These are phyloP conservation scores for Picea abies DNA, from an alignment of 83 land plant genomes.

Conservation along the genomic window DNA sequence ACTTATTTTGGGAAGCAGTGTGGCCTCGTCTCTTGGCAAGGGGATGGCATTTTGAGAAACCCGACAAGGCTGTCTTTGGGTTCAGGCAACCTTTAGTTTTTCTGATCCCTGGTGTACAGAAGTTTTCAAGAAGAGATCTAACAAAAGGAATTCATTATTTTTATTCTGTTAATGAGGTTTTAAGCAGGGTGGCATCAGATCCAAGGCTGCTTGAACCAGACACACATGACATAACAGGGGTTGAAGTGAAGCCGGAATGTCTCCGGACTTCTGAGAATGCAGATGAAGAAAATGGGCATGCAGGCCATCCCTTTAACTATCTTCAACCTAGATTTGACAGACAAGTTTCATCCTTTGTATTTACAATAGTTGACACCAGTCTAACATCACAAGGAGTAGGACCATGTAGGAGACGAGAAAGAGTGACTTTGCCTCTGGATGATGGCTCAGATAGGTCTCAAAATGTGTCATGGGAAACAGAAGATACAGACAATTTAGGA, in stretches of 20 bases:
- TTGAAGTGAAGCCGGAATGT: constrained; percentile 7
- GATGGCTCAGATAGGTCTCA: not conserved
- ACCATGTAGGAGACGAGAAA: not conserved
- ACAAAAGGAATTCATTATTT: constrained; percentile 70
- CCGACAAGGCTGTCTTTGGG: constrained; percentile 19
- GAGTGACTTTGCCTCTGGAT: not conserved
- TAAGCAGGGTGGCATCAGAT: constrained; percentile 57
- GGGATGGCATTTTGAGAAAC: constrained; percentile 74
- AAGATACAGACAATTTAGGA: not conserved
- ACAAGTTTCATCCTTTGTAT: constrained; percentile 21
- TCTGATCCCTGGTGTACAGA: constrained; percentile 60
- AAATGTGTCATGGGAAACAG: not conserved
- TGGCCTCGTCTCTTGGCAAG: constrained; percentile 81
- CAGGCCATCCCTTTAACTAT: constrained; percentile 28
- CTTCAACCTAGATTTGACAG: constrained; percentile 34
- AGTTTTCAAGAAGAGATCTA: constrained; percentile 56
- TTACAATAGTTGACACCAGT: constrained; percentile 69
- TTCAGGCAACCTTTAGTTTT: constrained; percentile 56
- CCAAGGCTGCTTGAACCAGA: constrained; percentile 56
- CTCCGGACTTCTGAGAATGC: not conserved
- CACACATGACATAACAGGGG: not conserved
- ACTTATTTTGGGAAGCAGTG: constrained; percentile 86
- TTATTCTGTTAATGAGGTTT: constrained; percentile 72
- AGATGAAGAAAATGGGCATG: constrained; percentile 21
- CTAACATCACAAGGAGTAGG: constrained; percentile 20